Evolutionary conservation across 306 rosid species (phyloP), one percentile per base, ranked within the genome.

Genomic region (Lotus japonicus): DNA sequence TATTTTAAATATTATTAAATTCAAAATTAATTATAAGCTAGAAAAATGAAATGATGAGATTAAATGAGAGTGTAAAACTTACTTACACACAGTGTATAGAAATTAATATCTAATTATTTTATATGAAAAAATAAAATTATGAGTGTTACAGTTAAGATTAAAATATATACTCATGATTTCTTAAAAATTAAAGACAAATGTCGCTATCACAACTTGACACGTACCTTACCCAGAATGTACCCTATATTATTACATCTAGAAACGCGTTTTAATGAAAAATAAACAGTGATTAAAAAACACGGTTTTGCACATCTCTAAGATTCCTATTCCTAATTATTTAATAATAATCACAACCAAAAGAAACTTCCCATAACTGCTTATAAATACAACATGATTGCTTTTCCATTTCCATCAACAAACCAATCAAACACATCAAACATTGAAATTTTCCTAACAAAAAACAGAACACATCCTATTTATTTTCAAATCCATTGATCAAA

Each of bases 231-330:
- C 43, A 53, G 61, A 74, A 64, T 31, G 59, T 2, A 6, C 60
- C 38, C 17, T 19, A 7, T 11, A 13, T 21, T 21, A 44, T 4
- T 26, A 26, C 36, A 31, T 1, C 36, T 9, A 36, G 7, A 50
- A 64, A 77, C 77, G 77, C 77, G 81, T 12, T 57, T 70, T 35
- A 5, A 51, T 11, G 6, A 50, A 50, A 21, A 6, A 15, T 15
- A 51, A 68, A 50, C 58, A n/a, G 41, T 4, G 8, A 18, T 60
- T 59, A 58, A 28, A 28, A 69, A 33, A 77, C 73, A 51, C 82
- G 71, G 54, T 59, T 58, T 61, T 12, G 53, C 31, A 2, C 74
- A 13, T 48, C 0, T 0, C 9, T 6, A 17, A 33, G 67, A 4
- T 44, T 15, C 44, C 58, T 5, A 9, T 16, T 0, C 38, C 14